Evolutionary conservation across 2,329 filamentous ascomycete genomes (phyloP).

Genomic region (Juglanconis juglandina): DNA sequence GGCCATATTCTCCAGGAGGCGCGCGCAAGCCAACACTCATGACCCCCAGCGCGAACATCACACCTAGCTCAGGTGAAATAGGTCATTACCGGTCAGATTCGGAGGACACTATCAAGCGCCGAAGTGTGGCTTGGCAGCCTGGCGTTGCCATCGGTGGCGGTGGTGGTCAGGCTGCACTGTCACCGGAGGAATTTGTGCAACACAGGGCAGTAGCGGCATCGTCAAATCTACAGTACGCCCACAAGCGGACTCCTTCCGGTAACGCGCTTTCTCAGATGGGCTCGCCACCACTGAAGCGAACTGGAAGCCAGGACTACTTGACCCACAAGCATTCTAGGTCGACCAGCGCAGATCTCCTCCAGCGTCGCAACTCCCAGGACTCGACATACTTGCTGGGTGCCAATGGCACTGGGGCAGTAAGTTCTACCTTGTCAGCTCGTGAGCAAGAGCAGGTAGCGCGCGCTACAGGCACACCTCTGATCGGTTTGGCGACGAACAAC

Average conservation of each 20-base stretch:
- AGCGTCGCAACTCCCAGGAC: conserved; percentile 57
- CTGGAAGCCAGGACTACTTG: conserved; percentile 39
- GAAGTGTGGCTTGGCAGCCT: conserved; percentile 78
- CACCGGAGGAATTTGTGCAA: conserved; percentile 79
- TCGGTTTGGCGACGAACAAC: conserved; percentile 58
- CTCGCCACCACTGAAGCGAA: conserved; percentile 40
- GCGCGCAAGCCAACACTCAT: conserved; percentile 18
- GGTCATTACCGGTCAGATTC: conserved; percentile 46
- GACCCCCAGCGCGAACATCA: conserved; percentile 18
- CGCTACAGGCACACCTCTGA: conserved; percentile 72
- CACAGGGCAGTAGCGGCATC: conserved; percentile 63
- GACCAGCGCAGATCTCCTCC: conserved; percentile 45
- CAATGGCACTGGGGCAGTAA: conserved; percentile 36
- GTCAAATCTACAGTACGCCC: conserved; percentile 50
- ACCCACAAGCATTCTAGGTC: conserved; percentile 39
- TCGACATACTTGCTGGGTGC: conserved; percentile 51
- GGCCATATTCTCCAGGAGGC: conserved; percentile 32
- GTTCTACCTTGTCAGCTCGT: conserved; percentile 69
- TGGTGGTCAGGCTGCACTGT: conserved; percentile 51
- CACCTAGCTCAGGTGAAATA: conserved; percentile 22
- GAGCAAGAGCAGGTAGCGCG: conserved; percentile 88
- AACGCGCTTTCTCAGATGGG: conserved; percentile 41
- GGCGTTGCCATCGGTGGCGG: conserved; percentile 52
- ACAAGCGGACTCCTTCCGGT: conserved; percentile 58
- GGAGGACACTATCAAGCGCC: conserved; percentile 50